phyloP scores from a whole-genome alignment of 148 eudicot species.

The Silene conica region DNA sequence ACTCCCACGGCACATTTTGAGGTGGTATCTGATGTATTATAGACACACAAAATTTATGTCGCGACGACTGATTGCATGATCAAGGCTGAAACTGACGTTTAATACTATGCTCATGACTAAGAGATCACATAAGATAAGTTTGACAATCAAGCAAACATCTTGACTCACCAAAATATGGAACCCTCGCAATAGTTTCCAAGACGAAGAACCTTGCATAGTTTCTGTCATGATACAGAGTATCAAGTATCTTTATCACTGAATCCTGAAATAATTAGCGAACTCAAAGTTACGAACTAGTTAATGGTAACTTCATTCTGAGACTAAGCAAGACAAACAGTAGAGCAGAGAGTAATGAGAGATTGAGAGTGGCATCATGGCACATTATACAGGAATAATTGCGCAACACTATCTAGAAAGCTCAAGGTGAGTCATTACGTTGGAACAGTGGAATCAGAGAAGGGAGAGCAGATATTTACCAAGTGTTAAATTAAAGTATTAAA shows the following conservation, averaged over 20 bases:
- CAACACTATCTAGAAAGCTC: too few relatives aligned
- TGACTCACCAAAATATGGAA: constrained; percentile 93
- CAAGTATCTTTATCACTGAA: constrained; percentile 90
- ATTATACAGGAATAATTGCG: background rate
- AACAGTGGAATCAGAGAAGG: background rate
- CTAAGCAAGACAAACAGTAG: background rate
- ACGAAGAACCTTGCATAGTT: constrained; percentile 91
- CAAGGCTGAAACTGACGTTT: too few relatives aligned
- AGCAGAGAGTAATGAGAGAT: background rate
- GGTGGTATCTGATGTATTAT: background rate
- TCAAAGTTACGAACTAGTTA: constrained; percentile 3
- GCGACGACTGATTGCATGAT: too few relatives aligned
- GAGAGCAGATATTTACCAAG: background rate
- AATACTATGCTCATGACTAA: background rate
- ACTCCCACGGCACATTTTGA: background rate
- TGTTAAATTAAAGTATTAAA: background rate
- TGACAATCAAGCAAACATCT: constrained; percentile 16
- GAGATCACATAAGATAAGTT: background rate
- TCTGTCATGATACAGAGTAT: constrained; percentile 76
- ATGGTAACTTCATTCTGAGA: constrained; percentile 3
- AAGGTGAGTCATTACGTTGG: background rate
- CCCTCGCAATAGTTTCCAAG: constrained; percentile 95
- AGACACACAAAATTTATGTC: too few relatives aligned
- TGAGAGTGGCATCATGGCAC: background rate
- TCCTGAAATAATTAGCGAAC: constrained; percentile 51